Evolutionary conservation across 78 protist genomes (phyloP).

Genomic region (Cavenderia fasciculata): DNA sequence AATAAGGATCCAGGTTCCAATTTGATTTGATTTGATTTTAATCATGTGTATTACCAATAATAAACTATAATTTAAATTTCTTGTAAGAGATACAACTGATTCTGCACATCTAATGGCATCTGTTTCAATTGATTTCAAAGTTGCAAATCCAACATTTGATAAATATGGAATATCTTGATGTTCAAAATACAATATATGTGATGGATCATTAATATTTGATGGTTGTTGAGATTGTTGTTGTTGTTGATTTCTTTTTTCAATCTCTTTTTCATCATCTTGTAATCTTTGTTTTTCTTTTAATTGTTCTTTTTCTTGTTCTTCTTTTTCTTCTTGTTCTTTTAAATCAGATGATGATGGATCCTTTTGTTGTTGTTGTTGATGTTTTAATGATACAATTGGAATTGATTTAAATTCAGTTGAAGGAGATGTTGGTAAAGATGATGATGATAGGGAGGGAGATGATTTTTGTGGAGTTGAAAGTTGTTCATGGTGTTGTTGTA

Average conservation of each 20-base stretch:
- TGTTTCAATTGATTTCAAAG: conserved; percentile 32
- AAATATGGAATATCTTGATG: conserved; percentile 21
- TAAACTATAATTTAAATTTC: conserved; percentile 39
- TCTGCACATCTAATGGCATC: conserved; percentile 67
- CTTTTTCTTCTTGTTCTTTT: neutral
- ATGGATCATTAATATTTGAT: neutral
- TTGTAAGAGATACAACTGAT: conserved; percentile 16
- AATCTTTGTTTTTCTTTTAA: neutral
- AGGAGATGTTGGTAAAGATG: neutral
- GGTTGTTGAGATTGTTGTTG: conserved; percentile 24
- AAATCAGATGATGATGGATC: neutral
- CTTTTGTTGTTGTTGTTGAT: neutral
- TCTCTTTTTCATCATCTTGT: neutral
- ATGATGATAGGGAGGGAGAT: neutral
- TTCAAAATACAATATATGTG: conserved; percentile 39
- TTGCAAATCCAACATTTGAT: conserved; percentile 48
- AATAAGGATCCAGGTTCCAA: too few relatives aligned
- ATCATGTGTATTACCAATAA: neutral
- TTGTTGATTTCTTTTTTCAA: neutral
- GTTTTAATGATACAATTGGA: neutral
- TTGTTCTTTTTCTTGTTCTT: neutral
- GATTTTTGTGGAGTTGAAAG: neutral
- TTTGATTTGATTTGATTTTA: neutral
- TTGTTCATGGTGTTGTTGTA: neutral
- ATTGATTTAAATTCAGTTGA: neutral